Evolutionary conservation across 202 grass and related monocot genomes (phyloP), one percentile per base, ranked within the genome.

Genomic region (Dendrocalamus latiflorus): DNA sequence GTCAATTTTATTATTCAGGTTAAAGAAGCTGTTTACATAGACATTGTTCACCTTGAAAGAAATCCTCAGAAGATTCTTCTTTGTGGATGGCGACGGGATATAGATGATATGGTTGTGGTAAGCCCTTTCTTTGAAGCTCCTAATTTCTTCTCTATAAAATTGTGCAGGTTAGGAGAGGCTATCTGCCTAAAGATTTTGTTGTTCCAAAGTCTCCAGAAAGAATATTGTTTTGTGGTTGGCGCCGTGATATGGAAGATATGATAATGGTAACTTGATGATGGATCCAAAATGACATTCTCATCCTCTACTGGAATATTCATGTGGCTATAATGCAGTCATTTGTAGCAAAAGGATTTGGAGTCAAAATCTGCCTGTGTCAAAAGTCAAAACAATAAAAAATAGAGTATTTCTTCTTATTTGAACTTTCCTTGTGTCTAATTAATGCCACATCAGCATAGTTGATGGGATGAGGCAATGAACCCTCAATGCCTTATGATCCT

Each of bases 181-280:
- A 87, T 81, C 86, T 75, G 39, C 92, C 92, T 80, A 94, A 94
- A 94, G 92, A 89, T 84, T 94, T 94, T 87, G 42, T 81, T 91
- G 83, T 91, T 84, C 89, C 89, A 87, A 94, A 94, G 81, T 89
- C 86, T 82, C 89, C 92, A 62, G 89, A 91, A 94, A 94, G 80
- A 84, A 94, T 94, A 94, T 90, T 94, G 54, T 94, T 94, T 91
- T 94, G 92, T 91, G 92, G 92, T 89, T 94, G 92, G 92, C 86
- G 92, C 26, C 88, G 92, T 89, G 92, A 94, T 87, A 89, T 94
- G 70, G 92, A 94, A 85, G 92, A 94, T 89, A 91, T 94, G 92
- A 91, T 94, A 89, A 94, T 94, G 92, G 92, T 94, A 94, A 94
- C 86, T 89, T 84, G 82, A 82, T 74, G 50, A 87, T 9, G 20